These are phyloP conservation scores for Eurotiales sp. DNA, from an alignment of 2,329 filamentous ascomycete species.

Conservation along the genomic window DNA sequence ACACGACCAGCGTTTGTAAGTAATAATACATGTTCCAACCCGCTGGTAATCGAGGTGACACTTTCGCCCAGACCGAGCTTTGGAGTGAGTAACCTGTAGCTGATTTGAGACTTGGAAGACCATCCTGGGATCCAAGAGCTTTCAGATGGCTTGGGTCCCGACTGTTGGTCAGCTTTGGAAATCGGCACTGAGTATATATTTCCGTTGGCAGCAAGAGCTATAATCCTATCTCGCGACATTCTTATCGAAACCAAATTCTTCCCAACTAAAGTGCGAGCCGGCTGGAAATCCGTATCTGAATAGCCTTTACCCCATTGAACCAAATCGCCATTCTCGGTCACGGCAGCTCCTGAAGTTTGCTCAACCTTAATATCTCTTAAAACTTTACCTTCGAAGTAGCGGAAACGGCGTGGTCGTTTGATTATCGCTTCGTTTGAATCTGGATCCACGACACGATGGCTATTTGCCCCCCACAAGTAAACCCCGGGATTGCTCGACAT, in stretches of 20 bases:
- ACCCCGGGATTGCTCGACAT: conserved; percentile 81
- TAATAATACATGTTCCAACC: conserved; percentile 80
- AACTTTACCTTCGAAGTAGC: conserved; percentile 78
- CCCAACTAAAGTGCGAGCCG: conserved; percentile 69
- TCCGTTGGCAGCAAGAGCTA: conserved; percentile 71
- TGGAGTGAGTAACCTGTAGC: conserved; percentile 70
- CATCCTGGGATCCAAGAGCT: conserved; percentile 72
- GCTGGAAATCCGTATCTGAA: conserved; percentile 60
- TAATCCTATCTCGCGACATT: conserved; percentile 76
- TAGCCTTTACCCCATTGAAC: conserved; percentile 87
- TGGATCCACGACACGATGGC: conserved; percentile 78
- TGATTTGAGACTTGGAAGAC: conserved; percentile 56
- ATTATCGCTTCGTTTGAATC: conserved; percentile 72
- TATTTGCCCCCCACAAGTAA: conserved; percentile 90
- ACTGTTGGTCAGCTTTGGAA: conserved; percentile 65
- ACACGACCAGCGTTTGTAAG: conserved; percentile 81
- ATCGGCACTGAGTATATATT: conserved; percentile 81
- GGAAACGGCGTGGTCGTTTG: conserved; percentile 74
- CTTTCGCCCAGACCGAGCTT: conserved; percentile 66
- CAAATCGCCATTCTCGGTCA: conserved; percentile 82
- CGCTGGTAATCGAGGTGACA: conserved; percentile 69
- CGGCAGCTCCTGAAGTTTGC: conserved; percentile 75
- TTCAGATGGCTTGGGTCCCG: conserved; percentile 62
- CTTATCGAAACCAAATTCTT: conserved; percentile 75
- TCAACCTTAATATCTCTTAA: conserved; percentile 85